Evolutionary conservation across 2,329 filamentous ascomycete genomes (phyloP).

Genomic region (Trichoderma simmonsii): DNA sequence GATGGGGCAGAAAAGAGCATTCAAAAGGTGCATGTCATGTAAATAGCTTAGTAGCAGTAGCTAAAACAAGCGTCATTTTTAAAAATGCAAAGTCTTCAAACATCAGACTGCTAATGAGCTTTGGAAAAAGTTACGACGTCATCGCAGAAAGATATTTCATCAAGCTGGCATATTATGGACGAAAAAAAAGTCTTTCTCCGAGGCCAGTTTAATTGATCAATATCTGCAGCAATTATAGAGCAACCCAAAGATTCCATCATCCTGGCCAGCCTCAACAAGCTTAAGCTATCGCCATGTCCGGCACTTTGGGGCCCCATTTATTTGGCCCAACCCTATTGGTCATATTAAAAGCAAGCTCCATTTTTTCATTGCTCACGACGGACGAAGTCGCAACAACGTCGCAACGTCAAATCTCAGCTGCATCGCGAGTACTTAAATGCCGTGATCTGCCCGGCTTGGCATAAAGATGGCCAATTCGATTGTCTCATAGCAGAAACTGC

Average conservation of each 20-base stretch:
- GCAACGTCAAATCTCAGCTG: too few relatives aligned
- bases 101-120: neutral
- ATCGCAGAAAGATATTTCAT: neutral
- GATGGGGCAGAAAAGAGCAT: constrained; percentile 48
- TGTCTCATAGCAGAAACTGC: neutral
- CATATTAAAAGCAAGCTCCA: constrained; percentile 33
- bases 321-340: constrained; percentile 25
- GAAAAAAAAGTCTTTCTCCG: neutral
- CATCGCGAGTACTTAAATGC: neutral
- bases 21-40: constrained; percentile 24
- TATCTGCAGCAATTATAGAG: neutral
- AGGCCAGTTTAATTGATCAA: neutral
- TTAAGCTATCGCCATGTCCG: neutral
- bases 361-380: constrained; percentile 3
- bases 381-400: neutral
- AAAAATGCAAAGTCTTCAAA: neutral
- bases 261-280: neutral
- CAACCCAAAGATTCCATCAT: neutral
- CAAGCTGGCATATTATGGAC: neutral
- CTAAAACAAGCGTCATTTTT: neutral
- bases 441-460: neutral
- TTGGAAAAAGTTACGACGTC: neutral
- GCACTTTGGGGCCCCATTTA: neutral
- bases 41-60: neutral
- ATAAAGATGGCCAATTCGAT: neutral